Base-by-base conservation (phyloP, 78 protist genomes). In the Monosiga brevicollis region DNA sequence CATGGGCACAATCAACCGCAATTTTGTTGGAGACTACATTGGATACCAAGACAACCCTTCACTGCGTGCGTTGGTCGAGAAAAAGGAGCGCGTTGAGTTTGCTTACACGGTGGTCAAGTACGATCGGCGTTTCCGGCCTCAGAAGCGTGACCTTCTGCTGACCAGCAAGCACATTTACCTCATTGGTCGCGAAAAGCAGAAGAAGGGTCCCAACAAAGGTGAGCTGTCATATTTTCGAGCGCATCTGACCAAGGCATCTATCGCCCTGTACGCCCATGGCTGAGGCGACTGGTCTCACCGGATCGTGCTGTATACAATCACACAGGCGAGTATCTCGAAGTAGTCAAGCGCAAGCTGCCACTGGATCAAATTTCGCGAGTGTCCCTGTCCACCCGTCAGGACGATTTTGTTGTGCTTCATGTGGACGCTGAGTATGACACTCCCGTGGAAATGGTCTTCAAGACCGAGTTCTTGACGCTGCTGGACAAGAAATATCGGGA, bases 51-150 rank as follows among this genome's bases (percentile, higher is more conserved):
- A 72, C 80, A 82, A 82, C 85, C 41, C 37, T 3, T 1, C 73
- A 6, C 71, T 82, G 35, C 85, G 73, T 6, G 71, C 71, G 54
- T 41, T 72, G 41, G 29, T 41, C 25, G 73, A 37, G 76, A 80
- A 80, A 76, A 49, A 72, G 78, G 84, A 81, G 70, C 84, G 84
- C 55, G 84, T 93, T 11, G 55, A 83, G 43, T 93, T 93, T 76
- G 93, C 94, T 0, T 92, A 81, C 86, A 73, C 87, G 32, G 92
- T 90, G 0, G 82, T 38, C 72, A 91, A 91, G 79, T 83, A 81
- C 70, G 92, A 93, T 85, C 86, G 87, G 25, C 86, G 83, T 40
- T 87, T 79, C 87, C 82, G 83, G 29, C 83, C 86, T 32, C 91
- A 91, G 62, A 71, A 75, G 82, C 87, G 94, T 43, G 88, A 82